Base-by-base conservation (phyloP, 805 yeast genomes). In the Nakazawaea ishiwadae region DNA sequence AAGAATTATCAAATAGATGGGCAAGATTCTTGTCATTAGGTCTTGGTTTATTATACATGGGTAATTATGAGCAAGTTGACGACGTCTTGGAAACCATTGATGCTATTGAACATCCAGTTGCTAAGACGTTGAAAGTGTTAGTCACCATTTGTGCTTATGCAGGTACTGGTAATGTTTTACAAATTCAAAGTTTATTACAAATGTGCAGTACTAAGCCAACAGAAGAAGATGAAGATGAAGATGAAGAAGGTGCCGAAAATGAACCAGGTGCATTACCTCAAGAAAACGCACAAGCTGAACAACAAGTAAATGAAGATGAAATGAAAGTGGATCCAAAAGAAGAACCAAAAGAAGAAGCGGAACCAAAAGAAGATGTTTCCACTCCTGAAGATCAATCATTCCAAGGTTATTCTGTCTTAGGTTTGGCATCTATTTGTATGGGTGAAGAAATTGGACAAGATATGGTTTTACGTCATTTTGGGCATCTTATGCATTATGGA, bases 371-470 rank as follows among this genome's bases (percentile, higher is more conserved):
- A n/a, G n/a, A n/a, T n/a, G n/a, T n/a, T n/a, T n/a, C n/a, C n/a
- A n/a, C 59, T 8, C 74, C 68, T 17, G 77, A 69, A 42, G 85
- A 78, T 45, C 76, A 73, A 49, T 61, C 79, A 32, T 76, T 71
- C 58, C 88, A 84, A 54, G 95, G 95, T 1, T 87, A 86, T 56
- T 93, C 98, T 8, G 97, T 93, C 15, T 72, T 93, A 39, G 99
- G 99, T 46, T 76, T 93, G 50, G 99, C 97, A 0, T 74, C 85
- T 49, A 85, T 95, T 54, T 93, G 96, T 11, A 82, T 93, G 84
- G 99, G 99, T 48, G 99, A 93, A 64, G 96, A 87, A 50, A 86
- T 93, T 59, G 99, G 99, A 26, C 95, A 86, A 63, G 96, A 91
- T 52, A 93, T 93, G 99, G 83, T 91, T 8, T 68, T 91, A 57